These are phyloP conservation scores for Stropharia rugosoannulata DNA, from an alignment of 768 basidiomycete genomes.

Conservation along the genomic window DNA sequence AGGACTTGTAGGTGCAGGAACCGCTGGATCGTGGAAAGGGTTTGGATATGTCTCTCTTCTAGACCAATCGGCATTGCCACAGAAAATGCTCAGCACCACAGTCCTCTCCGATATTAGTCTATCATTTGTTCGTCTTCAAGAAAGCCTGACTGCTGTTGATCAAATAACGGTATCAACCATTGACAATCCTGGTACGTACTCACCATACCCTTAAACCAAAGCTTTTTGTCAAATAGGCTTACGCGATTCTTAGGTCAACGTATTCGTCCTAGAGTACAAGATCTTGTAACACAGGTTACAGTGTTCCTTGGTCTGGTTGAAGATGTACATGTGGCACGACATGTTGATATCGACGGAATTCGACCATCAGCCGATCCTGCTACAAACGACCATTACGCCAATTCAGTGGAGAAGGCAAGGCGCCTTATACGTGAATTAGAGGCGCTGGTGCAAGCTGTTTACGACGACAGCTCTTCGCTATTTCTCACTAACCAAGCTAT, in stretches of 20 bases:
- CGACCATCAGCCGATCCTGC: slow-evolving; percentile 44
- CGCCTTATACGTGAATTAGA: slow-evolving; percentile 70
- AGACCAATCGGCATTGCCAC: slow-evolving; percentile 46
- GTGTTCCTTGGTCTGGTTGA: slow-evolving; percentile 57
- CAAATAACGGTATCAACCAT: slow-evolving; percentile 30
- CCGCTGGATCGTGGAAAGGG: slow-evolving; percentile 77
- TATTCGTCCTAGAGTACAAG: slow-evolving; percentile 43
- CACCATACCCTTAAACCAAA: neutral
- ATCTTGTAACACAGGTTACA: slow-evolving; percentile 54
- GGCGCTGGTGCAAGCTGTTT: slow-evolving; percentile 65
- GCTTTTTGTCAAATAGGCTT: neutral
- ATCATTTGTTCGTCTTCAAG: slow-evolving; percentile 48
- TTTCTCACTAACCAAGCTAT: slow-evolving; percentile 58
- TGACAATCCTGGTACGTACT: slow-evolving; percentile 36
- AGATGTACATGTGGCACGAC: slow-evolving; percentile 76
- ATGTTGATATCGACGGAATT: slow-evolving; percentile 82
- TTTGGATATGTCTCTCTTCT: slow-evolving; percentile 75
- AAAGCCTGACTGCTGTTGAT: slow-evolving; percentile 40
- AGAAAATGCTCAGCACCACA: slow-evolving; percentile 47
- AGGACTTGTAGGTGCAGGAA: slow-evolving; percentile 79
- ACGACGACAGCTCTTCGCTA: slow-evolving; percentile 66
- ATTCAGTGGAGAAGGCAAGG: slow-evolving; percentile 70
- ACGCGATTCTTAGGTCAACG: slow-evolving; percentile 33
- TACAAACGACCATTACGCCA: slow-evolving; percentile 52
- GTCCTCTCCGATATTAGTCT: slow-evolving; percentile 54